phyloP scores from a whole-genome alignment of 2,329 filamentous ascomycete species.

The Orbilia quercus region DNA sequence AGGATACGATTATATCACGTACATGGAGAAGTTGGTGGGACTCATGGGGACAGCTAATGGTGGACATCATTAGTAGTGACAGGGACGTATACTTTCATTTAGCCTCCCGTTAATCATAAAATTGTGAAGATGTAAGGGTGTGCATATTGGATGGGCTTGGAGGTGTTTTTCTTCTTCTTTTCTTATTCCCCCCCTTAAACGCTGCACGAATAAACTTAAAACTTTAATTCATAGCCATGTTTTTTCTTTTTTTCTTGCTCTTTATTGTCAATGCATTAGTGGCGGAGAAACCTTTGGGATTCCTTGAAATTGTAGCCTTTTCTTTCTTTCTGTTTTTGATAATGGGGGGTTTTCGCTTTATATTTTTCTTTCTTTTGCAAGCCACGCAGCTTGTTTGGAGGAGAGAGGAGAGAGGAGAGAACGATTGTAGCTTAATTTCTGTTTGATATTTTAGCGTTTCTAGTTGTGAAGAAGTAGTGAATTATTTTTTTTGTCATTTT shows the following conservation, averaged over 20 bases:
- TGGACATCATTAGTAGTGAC: constrained; percentile 3
- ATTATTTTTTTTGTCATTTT: too few species aligned
- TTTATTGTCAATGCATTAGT: neutral
- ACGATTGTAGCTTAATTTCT: too few species aligned
- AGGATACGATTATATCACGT: constrained; percentile 88
- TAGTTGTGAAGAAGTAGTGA: too few species aligned
- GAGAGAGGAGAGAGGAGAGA: too few species aligned
- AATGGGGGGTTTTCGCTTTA: too few species aligned
- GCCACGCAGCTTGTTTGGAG: too few species aligned
- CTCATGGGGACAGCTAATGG: constrained; percentile 55
- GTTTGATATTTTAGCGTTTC: too few species aligned
- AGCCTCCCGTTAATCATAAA: neutral
- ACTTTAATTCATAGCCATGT: neutral
- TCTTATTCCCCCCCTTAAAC: constrained; percentile 16
- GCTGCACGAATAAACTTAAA: neutral
- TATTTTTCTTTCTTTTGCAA: too few species aligned
- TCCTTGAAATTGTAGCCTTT: neutral
- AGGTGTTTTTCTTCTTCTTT: constrained; percentile 18
- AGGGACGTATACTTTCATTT: neutral
- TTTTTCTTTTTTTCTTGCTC: neutral
- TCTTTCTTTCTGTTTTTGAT: neutral
- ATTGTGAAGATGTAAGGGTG: neutral
- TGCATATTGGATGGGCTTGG: neutral
- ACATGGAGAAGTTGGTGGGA: constrained; percentile 88
- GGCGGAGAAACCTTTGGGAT: neutral